These are phyloP conservation scores for Podospora comata DNA, from an alignment of 495 filamentous ascomycete species.

Conservation along the genomic window DNA sequence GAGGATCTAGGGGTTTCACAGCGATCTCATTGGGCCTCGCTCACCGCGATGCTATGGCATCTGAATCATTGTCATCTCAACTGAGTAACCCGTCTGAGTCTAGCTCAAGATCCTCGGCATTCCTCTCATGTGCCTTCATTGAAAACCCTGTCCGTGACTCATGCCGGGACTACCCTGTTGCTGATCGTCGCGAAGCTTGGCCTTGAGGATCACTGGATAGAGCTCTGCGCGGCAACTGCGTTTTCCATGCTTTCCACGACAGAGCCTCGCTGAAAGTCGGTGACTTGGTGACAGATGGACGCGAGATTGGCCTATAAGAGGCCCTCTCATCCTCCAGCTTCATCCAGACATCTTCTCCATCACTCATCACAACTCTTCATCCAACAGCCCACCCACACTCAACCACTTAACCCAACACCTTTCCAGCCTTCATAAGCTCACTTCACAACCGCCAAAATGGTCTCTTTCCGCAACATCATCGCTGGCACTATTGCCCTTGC, in stretches of 20 bases:
- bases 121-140: background rate
- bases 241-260: background rate
- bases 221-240: background rate
- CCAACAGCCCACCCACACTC: background rate
- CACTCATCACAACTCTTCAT: background rate
- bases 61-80: background rate
- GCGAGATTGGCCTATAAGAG: background rate
- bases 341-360: background rate
- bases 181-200: background rate
- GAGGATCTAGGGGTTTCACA: background rate
- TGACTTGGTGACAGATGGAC: background rate
- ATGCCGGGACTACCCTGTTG: background rate
- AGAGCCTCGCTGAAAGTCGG: background rate
- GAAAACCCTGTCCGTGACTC: too few relatives aligned
- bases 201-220: background rate
- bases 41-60: background rate
- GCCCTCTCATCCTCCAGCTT: background rate
- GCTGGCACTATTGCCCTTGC: background rate
- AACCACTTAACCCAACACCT: background rate
- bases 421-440: background rate
- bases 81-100: background rate
- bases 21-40: background rate
- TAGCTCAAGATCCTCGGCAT: background rate
- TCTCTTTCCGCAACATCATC: constrained; percentile 5
- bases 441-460: background rate